Conservation (phyloP, 164 flowering plant species). For the Aristolochia contorta region DNA sequence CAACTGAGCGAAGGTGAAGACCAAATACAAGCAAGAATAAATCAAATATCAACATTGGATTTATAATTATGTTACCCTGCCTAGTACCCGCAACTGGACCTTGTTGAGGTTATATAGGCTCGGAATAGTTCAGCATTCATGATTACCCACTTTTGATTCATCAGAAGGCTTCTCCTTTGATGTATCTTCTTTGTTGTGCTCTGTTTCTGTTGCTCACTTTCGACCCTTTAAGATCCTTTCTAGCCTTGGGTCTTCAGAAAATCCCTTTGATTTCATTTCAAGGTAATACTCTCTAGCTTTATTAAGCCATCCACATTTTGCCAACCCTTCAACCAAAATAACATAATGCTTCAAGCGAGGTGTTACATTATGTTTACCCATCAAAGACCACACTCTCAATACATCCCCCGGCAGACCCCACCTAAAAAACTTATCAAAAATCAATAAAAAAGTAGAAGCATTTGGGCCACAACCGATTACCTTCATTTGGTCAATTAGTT, state of each 20-base stretch:
- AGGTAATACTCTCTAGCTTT: conserved; percentile 55
- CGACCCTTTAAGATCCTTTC: conserved; percentile 35
- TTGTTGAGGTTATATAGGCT: neutral
- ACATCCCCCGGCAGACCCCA: conserved; percentile 48
- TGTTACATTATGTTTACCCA: conserved; percentile 36
- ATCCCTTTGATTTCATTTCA: conserved; percentile 58
- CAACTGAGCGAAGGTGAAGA: too few relatives aligned
- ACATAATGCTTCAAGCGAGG: conserved; percentile 45
- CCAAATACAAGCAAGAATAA: neutral
- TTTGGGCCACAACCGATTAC: conserved; percentile 44
- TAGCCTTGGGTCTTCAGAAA: conserved; percentile 57
- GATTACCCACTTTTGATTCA: neutral
- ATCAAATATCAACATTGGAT: neutral
- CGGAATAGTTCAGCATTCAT: neutral
- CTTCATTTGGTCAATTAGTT: conserved; percentile 52
- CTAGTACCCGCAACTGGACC: neutral
- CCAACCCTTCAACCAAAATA: conserved; percentile 48
- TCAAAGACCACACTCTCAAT: conserved; percentile 55
- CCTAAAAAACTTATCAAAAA: conserved; percentile 41
- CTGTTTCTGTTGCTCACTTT: conserved; percentile 8
- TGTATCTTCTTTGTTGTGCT: conserved; percentile 2
- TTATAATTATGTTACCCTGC: neutral
- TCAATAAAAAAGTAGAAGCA: conserved; percentile 41
- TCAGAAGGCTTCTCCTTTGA: neutral
- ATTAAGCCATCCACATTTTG: conserved; percentile 32